Conservation (phyloP, 148 eudicot genomes). For the Persicaria maculosa region DNA sequence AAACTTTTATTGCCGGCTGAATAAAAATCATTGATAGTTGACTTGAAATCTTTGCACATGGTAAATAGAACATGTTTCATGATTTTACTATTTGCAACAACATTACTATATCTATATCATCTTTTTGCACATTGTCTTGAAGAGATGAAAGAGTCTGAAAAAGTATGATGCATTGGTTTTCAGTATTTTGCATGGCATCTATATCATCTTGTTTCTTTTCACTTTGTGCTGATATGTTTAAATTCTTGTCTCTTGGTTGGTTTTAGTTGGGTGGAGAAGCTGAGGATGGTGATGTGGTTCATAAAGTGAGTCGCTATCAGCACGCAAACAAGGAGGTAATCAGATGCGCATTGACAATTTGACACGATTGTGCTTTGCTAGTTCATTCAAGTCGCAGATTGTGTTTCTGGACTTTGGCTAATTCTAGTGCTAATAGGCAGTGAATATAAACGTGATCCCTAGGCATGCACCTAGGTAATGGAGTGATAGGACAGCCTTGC, state of each 20-base stretch:
- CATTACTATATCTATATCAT: background rate
- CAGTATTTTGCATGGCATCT: background rate
- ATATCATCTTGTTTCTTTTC: background rate
- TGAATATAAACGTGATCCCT: background rate
- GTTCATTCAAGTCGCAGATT: background rate
- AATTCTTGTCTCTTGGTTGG: conserved; percentile 12
- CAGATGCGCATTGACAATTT: background rate
- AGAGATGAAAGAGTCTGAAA: background rate
- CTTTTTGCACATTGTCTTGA: too few species aligned
- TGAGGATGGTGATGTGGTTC: conserved; percentile 62
- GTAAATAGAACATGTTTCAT: background rate
- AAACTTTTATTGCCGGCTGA: background rate
- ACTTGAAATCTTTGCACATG: background rate
- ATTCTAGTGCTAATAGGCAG: background rate
- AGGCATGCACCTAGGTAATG: background rate
- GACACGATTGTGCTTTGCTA: background rate
- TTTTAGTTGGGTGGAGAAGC: conserved; percentile 59
- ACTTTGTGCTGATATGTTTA: background rate
- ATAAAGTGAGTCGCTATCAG: conserved; percentile 62
- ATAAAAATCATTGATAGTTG: background rate
- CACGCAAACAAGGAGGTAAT: conserved; percentile 88
- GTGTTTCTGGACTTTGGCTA: background rate
- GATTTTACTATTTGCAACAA: background rate
- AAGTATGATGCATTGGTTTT: background rate
- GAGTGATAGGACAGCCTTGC: too few species aligned